These are phyloP conservation scores for Phyllostachys edulis DNA, from an alignment of 176 grass and related monocot genomes.

Conservation along the genomic window DNA sequence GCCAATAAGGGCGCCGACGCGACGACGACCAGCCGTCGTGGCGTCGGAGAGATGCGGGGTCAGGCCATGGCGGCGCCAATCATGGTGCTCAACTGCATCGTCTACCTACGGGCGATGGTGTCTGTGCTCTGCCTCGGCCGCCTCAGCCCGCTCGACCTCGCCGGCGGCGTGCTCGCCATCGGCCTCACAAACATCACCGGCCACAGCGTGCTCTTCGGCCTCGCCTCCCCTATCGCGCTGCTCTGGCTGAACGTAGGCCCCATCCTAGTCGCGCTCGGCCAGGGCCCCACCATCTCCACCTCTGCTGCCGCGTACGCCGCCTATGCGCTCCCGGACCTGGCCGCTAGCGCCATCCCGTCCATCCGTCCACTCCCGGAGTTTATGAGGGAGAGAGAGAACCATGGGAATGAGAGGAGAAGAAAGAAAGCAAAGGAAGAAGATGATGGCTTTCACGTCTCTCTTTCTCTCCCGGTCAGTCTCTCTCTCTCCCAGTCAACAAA, in stretches of 20 bases:
- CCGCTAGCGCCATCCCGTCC: constrained; percentile 50
- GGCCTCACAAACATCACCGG: constrained; percentile 98
- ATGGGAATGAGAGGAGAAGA: too few relatives aligned
- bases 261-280: constrained; percentile 79
- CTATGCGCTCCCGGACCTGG: constrained; percentile 80
- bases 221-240: constrained; percentile 87
- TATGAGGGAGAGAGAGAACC: too few relatives aligned
- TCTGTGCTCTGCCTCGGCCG: constrained; percentile 89
- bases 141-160: constrained; percentile 75
- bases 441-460: too few relatives aligned
- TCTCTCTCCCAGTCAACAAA: too few relatives aligned
- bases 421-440: too few relatives aligned
- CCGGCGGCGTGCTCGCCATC: constrained; percentile 90
- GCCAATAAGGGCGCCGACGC: not conserved
- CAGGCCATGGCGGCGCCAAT: constrained; percentile 77
- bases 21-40: constrained; percentile 32
- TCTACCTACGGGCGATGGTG: constrained; percentile 92
- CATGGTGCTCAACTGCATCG: constrained; percentile 80
- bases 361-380: too few relatives aligned
- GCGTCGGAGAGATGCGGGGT: constrained; percentile 57
- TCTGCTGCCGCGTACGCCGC: constrained; percentile 64
- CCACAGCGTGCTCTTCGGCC: constrained; percentile 88
- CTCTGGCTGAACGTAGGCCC: constrained; percentile 82
- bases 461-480: too few relatives aligned
- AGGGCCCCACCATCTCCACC: constrained; percentile 81